Base-by-base conservation (phyloP, 306 rosid species). In the Quillaja saponaria region DNA sequence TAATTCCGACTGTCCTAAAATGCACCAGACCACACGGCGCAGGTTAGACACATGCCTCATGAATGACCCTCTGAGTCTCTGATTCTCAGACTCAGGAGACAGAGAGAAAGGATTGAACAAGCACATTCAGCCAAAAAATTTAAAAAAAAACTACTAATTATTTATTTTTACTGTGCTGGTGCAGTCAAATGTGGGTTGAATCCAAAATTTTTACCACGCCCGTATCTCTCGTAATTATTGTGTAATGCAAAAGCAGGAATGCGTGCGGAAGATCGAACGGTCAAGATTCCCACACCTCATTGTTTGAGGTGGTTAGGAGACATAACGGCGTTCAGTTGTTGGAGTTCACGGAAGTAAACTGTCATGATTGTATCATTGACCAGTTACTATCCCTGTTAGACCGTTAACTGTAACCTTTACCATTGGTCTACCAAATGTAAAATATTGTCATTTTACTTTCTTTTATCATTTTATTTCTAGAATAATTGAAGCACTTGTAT, bases 141-240 rank as follows among this genome's bases (percentile, higher is more conserved):
- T n/a, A 12, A 39, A 39, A 2, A 39, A 39, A 39, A 39, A 2
- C 7, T 25, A 25, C 31, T 4, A 25, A 25, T 25, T 8, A 39
- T 12, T 8, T 7, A 2, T 15, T 12, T 50, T 20, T 9, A 50
- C 55, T 31, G 55, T 46, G 40, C 59, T 6, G 13, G 7, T 34
- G 74, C n/a, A 9, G 70, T 35, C 8, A 8, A 11, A 10, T 50
- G 69, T 64, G 40, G 41, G 52, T 39, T 25, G 50, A 64, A 50
- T 72, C 64, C 68, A 54, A 9, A 13, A 0, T 49, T 68, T 69
- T 68, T 40, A 68, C 68, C 95, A 81, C 84, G 84, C 80, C 74
- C 82, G 84, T 74, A 83, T 83, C 91, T 20, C 35, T 6, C 16
- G 72, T 57, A 79, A 87, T 84, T 13, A 81, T 83, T 79, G 38